These are phyloP conservation scores for Scutellaria baicalensis DNA, from an alignment of 257 asterid species.

Conservation along the genomic window DNA sequence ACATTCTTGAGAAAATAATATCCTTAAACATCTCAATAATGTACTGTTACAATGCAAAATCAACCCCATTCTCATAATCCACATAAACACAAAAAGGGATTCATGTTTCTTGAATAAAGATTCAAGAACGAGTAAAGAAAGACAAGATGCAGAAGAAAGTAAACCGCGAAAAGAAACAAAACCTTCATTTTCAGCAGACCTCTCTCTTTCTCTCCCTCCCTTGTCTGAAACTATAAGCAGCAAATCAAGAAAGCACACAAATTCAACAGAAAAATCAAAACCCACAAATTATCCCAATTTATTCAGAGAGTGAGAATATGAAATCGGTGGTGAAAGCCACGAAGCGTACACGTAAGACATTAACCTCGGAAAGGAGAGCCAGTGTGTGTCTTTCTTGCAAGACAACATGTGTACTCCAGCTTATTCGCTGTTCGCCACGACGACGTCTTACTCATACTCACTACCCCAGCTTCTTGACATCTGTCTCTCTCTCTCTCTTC, in stretches of 20 bases:
- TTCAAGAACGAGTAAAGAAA: neutral
- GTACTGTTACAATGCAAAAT: no score
- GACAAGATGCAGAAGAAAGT: neutral
- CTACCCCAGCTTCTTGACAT: conserved; percentile 15
- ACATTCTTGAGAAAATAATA: no score
- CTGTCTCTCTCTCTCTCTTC: conserved; percentile 6
- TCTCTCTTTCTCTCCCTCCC: neutral
- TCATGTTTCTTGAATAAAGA: neutral
- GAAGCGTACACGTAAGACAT: conserved; percentile 11
- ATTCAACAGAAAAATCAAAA: neutral
- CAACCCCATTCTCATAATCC: no score
- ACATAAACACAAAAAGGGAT: neutral
- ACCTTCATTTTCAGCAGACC: conserved; percentile 24
- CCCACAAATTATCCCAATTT: neutral
- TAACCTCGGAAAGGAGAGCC: neutral
- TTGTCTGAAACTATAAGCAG: neutral
- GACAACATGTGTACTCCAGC: conserved; percentile 23
- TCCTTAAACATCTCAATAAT: no score
- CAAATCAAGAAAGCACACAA: neutral
- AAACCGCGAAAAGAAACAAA: no score
- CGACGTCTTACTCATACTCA: conserved; percentile 14
- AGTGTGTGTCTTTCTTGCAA: conserved; percentile 1
- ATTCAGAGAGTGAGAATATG: neutral
- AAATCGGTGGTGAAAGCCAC: conserved; percentile 9
- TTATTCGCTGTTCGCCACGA: conserved; percentile 29